These are phyloP conservation scores for Apiospora malaysiana DNA, from an alignment of 2,329 filamentous ascomycete species.

Conservation along the genomic window DNA sequence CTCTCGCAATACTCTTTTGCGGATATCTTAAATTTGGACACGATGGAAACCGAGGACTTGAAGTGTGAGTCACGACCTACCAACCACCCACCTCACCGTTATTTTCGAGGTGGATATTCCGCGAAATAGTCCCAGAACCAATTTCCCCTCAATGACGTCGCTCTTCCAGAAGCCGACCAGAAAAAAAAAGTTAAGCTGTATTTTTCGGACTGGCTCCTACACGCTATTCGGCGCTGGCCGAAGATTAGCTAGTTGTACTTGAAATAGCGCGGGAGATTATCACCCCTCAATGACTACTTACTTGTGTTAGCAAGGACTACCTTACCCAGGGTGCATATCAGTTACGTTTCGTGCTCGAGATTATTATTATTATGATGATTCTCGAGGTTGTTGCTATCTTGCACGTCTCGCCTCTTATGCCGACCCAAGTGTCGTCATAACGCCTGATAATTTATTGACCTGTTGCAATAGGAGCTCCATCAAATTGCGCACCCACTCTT, in stretches of 20 bases:
- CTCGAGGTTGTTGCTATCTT: neutral
- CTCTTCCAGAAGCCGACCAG: neutral
- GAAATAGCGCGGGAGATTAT: neutral
- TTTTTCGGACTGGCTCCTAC: neutral
- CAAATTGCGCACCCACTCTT: neutral
- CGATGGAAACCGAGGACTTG: neutral
- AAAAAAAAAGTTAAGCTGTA: neutral
- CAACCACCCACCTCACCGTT: neutral
- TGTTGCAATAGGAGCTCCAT: slow-evolving; percentile 5
- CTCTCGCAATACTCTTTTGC: neutral
- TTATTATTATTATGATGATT: neutral
- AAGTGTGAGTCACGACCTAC: slow-evolving; percentile 1
- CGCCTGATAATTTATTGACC: neutral
- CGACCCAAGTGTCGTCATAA: neutral
- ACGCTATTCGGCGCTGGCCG: neutral
- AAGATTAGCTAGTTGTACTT: neutral
- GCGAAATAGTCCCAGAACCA: neutral
- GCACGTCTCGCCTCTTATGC: neutral
- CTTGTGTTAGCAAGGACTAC: neutral
- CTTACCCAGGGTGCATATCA: neutral
- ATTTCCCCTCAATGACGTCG: slow-evolving; percentile 19
- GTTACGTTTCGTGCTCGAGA: neutral
- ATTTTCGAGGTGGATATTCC: neutral
- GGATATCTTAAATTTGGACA: neutral
- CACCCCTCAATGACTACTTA: neutral